These are phyloP conservation scores for Spathaspora arborariae DNA, from an alignment of 805 yeast species.

Conservation along the genomic window DNA sequence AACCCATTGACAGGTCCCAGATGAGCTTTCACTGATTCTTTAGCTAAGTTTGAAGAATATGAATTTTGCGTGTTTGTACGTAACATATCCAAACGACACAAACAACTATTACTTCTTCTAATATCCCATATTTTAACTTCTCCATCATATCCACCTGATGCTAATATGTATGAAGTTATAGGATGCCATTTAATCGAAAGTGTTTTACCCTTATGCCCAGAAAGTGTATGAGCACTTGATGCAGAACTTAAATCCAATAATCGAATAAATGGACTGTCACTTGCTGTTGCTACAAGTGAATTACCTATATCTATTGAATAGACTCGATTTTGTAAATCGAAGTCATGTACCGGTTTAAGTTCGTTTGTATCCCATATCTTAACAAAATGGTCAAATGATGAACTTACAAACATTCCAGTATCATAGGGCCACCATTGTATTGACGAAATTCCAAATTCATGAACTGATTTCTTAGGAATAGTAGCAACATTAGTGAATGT, in stretches of 20 bases:
- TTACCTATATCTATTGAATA: constrained; percentile 58
- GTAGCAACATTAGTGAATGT: constrained; percentile 26
- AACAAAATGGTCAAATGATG: constrained; percentile 74
- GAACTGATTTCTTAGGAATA: constrained; percentile 42
- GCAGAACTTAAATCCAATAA: constrained; percentile 71
- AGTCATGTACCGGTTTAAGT: constrained; percentile 62
- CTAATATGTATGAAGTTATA: constrained; percentile 51
- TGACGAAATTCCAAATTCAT: constrained; percentile 68
- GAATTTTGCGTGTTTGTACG: constrained; percentile 29
- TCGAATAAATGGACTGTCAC: constrained; percentile 65
- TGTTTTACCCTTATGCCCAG: constrained; percentile 57
- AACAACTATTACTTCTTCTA: constrained; percentile 60
- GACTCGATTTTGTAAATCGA: constrained; percentile 58
- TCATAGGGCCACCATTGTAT: constrained; percentile 89
- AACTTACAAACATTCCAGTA: constrained; percentile 77
- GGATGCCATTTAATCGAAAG: constrained; percentile 77
- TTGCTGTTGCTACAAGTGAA: constrained; percentile 65
- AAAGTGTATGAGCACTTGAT: constrained; percentile 67
- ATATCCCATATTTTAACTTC: constrained; percentile 84
- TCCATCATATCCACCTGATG: constrained; percentile 81
- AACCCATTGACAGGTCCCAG: constrained; percentile 76
- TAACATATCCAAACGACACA: constrained; percentile 59
- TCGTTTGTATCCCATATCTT: constrained; percentile 78
- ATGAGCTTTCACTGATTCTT: constrained; percentile 58
- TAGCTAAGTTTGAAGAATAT: constrained; percentile 19